Evolutionary conservation across 208 protist species (phyloP).

Genomic region (Blechomonas ayalai): DNA sequence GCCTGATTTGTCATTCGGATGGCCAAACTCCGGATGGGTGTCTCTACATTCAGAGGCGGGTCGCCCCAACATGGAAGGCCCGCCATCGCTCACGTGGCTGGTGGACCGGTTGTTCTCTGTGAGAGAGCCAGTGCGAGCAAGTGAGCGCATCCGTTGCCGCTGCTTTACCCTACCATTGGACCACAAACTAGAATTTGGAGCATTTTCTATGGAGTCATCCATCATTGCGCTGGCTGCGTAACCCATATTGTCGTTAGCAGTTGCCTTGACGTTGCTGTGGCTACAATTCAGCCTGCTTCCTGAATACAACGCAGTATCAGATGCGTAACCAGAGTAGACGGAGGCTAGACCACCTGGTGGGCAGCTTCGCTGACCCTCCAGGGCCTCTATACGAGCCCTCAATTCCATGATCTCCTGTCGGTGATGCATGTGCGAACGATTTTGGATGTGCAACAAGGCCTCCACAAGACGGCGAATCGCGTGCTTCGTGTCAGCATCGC

Average conservation of each 20-base stretch:
- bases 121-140: too few relatives aligned
- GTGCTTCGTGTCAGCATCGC: constrained; percentile 16
- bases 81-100: constrained; percentile 16
- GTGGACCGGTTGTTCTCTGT: constrained; percentile 15
- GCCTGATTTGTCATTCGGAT: constrained; percentile 37
- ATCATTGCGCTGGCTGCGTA: too few relatives aligned
- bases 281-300: not conserved
- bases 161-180: too few relatives aligned
- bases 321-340: too few relatives aligned
- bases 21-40: constrained; percentile 39
- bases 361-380: constrained; percentile 51
- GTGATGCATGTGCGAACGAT: constrained; percentile 19
- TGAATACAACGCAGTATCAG: too few relatives aligned
- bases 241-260: too few relatives aligned
- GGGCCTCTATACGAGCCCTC: constrained; percentile 32
- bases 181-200: too few relatives aligned
- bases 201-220: too few relatives aligned
- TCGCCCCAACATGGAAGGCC: constrained; percentile 19
- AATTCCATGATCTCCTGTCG: constrained; percentile 16
- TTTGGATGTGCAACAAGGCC: constrained; percentile 19
- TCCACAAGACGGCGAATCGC: constrained; percentile 27
- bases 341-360: constrained; percentile 1
- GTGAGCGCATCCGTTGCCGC: too few relatives aligned
- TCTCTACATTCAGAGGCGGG: constrained; percentile 22
- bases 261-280: not conserved